Base-by-base conservation (phyloP, 441 rosid genomes). In the Erodium moschatum region DNA sequence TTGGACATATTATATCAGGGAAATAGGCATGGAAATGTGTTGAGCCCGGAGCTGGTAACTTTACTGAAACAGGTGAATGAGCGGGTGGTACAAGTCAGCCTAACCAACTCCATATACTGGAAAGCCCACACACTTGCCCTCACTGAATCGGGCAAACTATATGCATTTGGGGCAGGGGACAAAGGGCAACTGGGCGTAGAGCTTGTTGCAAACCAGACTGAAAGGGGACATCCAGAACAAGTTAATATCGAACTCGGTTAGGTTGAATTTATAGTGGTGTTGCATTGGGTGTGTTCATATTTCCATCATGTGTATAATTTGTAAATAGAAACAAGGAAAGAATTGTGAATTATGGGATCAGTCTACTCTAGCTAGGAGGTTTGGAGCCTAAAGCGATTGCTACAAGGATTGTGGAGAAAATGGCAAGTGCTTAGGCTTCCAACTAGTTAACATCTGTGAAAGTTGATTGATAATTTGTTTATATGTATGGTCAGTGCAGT, bases 131-230 rank as follows among this genome's bases (percentile, higher is more conserved):
- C 97, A 0, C 84, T 95, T 73, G 97, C 97, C 2, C 89, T 95
- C 42, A 82, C 96, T 0, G 97, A 95, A 76, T 80, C 95, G 0
- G 99, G 96, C 69, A 91, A 86, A 78, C 85, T 95, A 0, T 90
- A 73, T 1, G 92, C 97, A 0, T 90, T 95, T 50, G 97, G 99
- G 0, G 94, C 94, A 0, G 99, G 97, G 0, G 97, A 90, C 82
- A 87, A 89, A 38, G 99, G 99, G 70, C 97, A 95, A 82, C 96
- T 95, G n/a, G 99, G 99, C 18, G 64, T 81, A 66, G 87, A 87
- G 75, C 90, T 89, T 21, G 82, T 74, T 20, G 80, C 73, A 67
- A 81, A 83, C 82, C 90, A 85, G 73, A 81, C 87, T 0, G 90
- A 89, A 78, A 81, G 90, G 74, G 89, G 81, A 67, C 80, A 83